These are phyloP conservation scores for Nadsonia commutata DNA, from an alignment of 1,139 yeast genomes.

Conservation along the genomic window DNA sequence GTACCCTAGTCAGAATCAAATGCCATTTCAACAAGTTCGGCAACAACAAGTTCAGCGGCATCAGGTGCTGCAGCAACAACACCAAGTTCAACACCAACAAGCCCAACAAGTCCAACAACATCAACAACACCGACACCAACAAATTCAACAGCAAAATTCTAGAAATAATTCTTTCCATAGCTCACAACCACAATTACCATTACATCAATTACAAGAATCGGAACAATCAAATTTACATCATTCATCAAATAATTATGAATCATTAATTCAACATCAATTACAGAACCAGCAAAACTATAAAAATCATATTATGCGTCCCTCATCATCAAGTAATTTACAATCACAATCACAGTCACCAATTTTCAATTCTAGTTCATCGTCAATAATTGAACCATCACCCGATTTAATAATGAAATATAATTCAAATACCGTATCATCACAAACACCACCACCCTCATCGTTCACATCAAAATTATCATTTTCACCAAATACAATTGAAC, in stretches of 20 bases:
- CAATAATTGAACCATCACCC: no score
- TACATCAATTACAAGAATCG: no score
- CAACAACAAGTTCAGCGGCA: conserved; percentile 2
- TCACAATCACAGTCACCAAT: no score
- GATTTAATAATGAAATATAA: neutral
- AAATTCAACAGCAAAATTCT: neutral
- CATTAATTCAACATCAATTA: neutral
- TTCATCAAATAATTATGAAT: no score
- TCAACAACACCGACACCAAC: neutral
- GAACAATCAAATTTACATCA: no score
- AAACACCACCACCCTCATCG: conserved; percentile 7
- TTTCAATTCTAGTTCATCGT: no score
- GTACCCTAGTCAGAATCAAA: conserved; percentile 1
- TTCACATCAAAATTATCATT: neutral
- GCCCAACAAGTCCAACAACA: neutral
- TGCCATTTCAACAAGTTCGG: neutral
- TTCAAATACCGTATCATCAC: conserved; percentile 5
- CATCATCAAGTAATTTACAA: no score
- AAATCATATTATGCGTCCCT: no score
- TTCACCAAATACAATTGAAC: neutral
- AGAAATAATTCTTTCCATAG: no score
- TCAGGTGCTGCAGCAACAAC: conserved; percentile 5
- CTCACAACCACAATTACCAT: no score
- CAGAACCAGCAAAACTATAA: neutral
- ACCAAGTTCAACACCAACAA: neutral